These are phyloP conservation scores for Colletotrichum gigasporum DNA, from an alignment of 2,329 filamentous ascomycete genomes.

Conservation along the genomic window DNA sequence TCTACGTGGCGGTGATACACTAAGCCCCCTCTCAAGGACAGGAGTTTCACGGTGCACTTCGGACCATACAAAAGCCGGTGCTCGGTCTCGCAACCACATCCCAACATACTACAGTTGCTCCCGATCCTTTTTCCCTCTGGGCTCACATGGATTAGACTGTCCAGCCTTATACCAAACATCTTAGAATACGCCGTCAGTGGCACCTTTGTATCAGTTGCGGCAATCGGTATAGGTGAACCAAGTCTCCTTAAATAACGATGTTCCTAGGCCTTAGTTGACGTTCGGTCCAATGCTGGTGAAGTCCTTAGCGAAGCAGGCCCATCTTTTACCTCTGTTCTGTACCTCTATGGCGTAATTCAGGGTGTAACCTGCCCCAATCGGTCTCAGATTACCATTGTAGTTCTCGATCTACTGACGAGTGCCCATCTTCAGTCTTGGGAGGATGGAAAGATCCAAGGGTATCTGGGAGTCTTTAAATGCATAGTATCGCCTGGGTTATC, in stretches of 20 bases:
- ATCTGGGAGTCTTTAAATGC: not conserved
- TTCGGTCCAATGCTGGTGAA: not conserved
- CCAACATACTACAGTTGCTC: not conserved
- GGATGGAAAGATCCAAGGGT: not conserved
- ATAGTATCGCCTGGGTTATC: not conserved
- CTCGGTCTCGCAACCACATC: not conserved
- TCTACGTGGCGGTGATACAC: not conserved
- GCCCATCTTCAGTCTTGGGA: not conserved
- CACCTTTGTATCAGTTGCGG: not conserved
- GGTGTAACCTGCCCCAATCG: not conserved
- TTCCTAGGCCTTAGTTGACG: not conserved
- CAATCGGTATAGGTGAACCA: not conserved
- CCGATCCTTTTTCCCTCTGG: not conserved
- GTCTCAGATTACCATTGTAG: not conserved
- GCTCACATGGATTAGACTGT: not conserved
- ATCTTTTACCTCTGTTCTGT: not conserved
- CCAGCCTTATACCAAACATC: not conserved
- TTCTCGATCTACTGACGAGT: not conserved
- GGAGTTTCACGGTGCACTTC: not conserved
- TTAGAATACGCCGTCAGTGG: not conserved
- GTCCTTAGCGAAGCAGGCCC: not conserved
- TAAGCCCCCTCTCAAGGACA: not conserved
- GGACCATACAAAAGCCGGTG: not conserved
- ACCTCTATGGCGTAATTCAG: not conserved
- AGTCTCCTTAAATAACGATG: too few relatives aligned